A percentile compares a stretch with the other conserved stretches of the same genome.
Evolutionary conservation across 2,329 filamentous ascomycete genomes (phyloP).

Genomic region (Furcasterigmium sp.): DNA sequence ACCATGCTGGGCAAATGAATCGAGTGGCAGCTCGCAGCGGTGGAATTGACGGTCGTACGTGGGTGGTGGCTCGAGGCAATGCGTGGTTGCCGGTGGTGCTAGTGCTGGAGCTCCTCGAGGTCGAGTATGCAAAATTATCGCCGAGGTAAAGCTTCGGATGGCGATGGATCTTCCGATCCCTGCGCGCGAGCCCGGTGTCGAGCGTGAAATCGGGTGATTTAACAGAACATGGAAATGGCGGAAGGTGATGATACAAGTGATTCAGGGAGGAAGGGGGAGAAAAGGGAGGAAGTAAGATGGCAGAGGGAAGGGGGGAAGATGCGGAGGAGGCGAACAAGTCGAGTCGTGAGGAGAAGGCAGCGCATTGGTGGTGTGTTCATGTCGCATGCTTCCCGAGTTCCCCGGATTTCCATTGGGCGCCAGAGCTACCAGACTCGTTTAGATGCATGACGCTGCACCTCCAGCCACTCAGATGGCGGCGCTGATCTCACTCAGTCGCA

Average conservation of each 20-base stretch:
- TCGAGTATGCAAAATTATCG: conserved; percentile 1
- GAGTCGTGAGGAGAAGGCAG: conserved; percentile 3
- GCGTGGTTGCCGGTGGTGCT: background rate
- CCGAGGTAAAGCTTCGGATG: conserved; percentile 1
- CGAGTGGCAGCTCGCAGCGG: background rate
- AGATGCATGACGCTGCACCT: background rate
- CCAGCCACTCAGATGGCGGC: background rate
- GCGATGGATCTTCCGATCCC: background rate
- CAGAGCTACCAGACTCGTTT: background rate
- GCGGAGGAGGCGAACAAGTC: background rate
- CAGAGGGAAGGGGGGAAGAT: background rate
- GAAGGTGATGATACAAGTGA: background rate
- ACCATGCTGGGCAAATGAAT: conserved; percentile 42
- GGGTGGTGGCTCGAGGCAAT: background rate
- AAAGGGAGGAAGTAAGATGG: background rate
- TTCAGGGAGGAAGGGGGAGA: background rate
- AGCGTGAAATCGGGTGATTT: background rate
- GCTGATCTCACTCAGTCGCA: no score
- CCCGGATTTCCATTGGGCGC: background rate
- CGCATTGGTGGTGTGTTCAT: background rate
- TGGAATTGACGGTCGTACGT: background rate
- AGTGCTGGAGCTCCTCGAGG: no score
- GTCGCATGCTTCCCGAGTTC: background rate
- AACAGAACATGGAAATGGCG: background rate
- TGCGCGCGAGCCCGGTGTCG: background rate